Evolutionary conservation across 1,139 yeast species (phyloP).

Genomic region (Suhomyces coccinellae): DNA sequence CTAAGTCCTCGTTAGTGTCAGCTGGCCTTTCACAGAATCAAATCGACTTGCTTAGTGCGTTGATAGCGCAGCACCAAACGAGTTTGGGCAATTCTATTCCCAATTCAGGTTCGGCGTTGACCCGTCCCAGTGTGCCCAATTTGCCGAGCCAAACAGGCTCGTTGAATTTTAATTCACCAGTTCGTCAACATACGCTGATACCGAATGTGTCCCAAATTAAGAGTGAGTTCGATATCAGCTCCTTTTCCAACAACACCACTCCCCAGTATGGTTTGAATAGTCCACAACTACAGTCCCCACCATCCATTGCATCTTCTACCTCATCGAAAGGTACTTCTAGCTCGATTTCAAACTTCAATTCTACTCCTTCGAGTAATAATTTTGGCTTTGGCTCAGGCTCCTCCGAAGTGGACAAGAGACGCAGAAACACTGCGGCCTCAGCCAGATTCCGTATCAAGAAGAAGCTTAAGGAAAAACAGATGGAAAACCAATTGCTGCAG

Average conservation of each 20-base stretch:
- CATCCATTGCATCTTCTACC: slow-evolving; percentile 9
- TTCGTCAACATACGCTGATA: slow-evolving; percentile 26
- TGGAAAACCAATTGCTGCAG: slow-evolving; percentile 65
- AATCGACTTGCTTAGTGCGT: slow-evolving; percentile 68
- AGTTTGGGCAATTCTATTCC: slow-evolving; percentile 27
- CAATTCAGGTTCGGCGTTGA: slow-evolving; percentile 1
- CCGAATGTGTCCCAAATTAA: slow-evolving; percentile 3
- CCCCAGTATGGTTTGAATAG: slow-evolving; percentile 8
- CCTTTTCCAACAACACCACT: slow-evolving; percentile 1
- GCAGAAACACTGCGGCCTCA: slow-evolving; percentile 62
- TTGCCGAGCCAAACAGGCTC: slow-evolving; percentile 15
- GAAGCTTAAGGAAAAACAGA: slow-evolving; percentile 58
- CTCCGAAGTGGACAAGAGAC: slow-evolving; percentile 56
- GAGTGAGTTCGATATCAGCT: slow-evolving; percentile 5
- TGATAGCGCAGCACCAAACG: slow-evolving; percentile 68
- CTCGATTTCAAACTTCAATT: slow-evolving; percentile 8
- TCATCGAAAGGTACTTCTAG: slow-evolving; percentile 12
- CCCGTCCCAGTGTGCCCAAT: slow-evolving; percentile 14
- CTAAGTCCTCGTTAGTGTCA: slow-evolving; percentile 56
- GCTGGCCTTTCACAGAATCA: slow-evolving; percentile 69
- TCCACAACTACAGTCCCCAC: slow-evolving; percentile 13
- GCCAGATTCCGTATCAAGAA: slow-evolving; percentile 64
- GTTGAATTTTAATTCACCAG: slow-evolving; percentile 20
- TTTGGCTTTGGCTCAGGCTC: slow-evolving; percentile 13
- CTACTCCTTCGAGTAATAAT: slow-evolving; percentile 8